Base-by-base conservation (phyloP, 768 basidiomycete species). In the Collybia mongolica region DNA sequence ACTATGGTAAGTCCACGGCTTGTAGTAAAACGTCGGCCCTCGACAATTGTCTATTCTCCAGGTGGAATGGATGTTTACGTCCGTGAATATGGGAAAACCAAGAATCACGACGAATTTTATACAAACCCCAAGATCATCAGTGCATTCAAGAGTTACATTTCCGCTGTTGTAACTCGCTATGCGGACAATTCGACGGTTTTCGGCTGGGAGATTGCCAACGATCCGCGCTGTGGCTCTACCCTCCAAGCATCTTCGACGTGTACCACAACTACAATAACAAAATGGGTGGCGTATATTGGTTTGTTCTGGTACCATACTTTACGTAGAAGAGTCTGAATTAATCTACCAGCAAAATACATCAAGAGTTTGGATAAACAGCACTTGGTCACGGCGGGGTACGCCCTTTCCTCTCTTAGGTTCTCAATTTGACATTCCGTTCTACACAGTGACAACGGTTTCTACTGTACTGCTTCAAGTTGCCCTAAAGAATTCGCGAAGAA, bases 11-110 rank as follows among this genome's bases (percentile, higher is more conserved):
- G 56, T 51, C 43, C 14, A 23, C 14, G 51, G 5, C 19, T 23
- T 2, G 12, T 4, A 6, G 1, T 19, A 12, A 19, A 4, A 11
- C 5, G 11, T 9, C 32, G 14, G 14, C 14, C 8, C 2, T 41
- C 14, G 14, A 19, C 41, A 44, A 6, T 49, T 48, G 36, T 20
- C 17, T 19, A 44, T 17, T n/a, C 18, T 50, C 20, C 26, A 68
- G 71, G 72, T 35, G 72, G 72, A 6, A 71, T 73, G 61, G 72
- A 73, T 51, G 55, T 62, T 5, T 73, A 73, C 44, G 64, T 69
- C 48, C 60, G 59, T 5, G 61, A 63, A 36, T 67, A 67, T 41
- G 40, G 55, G 9, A 43, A 59, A 9, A 50, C 54, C 11, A 60
- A 63, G 40, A 64, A 62, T 1, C 72, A 73, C 44, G 72, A 73